Evolutionary conservation across 225 moss, liverwort and hornwort species (phyloP).

Genomic region (Marchantia paleacea): DNA sequence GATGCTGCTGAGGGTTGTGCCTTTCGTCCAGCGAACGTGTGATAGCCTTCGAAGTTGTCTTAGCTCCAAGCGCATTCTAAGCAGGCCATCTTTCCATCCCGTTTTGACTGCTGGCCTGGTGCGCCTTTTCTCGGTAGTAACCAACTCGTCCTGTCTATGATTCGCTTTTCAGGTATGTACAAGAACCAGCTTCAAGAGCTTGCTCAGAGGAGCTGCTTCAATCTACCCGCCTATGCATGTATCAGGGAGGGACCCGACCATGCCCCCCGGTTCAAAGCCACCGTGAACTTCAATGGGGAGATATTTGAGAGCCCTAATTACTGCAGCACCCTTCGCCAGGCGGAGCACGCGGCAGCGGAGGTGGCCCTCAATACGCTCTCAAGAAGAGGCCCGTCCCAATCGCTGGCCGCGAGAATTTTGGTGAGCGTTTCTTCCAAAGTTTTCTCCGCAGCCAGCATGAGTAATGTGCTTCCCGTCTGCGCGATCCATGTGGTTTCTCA

Average conservation of each 20-base stretch:
- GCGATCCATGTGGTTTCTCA: neutral
- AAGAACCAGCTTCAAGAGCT: slow-evolving; percentile 99
- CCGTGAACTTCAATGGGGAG: slow-evolving; percentile 99
- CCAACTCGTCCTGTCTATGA: neutral
- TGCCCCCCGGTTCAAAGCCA: slow-evolving; percentile 99
- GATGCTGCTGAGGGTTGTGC: no score
- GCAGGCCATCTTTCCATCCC: neutral
- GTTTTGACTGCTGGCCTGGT: neutral
- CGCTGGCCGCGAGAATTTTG: slow-evolving; percentile 87
- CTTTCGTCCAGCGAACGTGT: no score
- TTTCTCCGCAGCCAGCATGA: neutral
- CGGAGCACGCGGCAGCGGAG: slow-evolving; percentile 98
- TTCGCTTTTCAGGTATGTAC: slow-evolving; percentile 85
- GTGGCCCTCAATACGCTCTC: slow-evolving; percentile 95
- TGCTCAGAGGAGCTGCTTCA: slow-evolving; percentile 99
- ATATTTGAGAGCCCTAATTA: slow-evolving; percentile 99
- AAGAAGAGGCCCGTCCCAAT: slow-evolving; percentile 93
- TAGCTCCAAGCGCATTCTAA: neutral
- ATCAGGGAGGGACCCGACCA: slow-evolving; percentile 99
- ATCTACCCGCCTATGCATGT: slow-evolving; percentile 99
- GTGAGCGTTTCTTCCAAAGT: slow-evolving; percentile 38
- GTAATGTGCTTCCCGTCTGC: neutral
- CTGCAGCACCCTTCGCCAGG: slow-evolving; percentile 97
- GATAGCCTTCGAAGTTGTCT: neutral
- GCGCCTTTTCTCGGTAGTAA: neutral